Conservation (phyloP, 345 rosid species). For the Populus nigra region DNA sequence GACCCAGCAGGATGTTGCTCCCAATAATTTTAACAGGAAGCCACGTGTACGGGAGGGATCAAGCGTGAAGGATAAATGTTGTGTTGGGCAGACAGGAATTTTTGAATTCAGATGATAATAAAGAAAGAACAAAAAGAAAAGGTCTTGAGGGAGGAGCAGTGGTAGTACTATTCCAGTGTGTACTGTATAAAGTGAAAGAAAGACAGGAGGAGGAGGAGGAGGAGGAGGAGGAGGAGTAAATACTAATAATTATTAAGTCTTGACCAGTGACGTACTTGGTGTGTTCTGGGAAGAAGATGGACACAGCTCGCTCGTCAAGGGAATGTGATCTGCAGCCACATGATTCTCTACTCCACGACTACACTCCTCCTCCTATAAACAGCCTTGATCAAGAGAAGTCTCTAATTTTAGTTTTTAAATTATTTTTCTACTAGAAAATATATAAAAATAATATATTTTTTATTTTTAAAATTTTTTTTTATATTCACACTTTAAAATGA, state of each 20-base stretch:
- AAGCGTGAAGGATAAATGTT: not conserved
- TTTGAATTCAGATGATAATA: not conserved
- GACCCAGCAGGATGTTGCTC: not conserved
- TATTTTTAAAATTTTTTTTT: too few species aligned
- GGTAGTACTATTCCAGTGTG: not conserved
- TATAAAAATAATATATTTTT: too few species aligned
- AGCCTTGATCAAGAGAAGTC: too few species aligned
- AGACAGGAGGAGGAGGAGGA: not conserved
- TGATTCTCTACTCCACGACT: too few species aligned
- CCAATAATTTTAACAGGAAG: not conserved
- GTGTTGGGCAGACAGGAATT: not conserved
- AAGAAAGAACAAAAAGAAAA: not conserved
- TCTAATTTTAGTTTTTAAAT: rapidly evolving
- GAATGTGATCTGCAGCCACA: too few species aligned
- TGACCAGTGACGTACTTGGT: not conserved
- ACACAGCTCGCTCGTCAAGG: too few species aligned
- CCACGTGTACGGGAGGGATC: not conserved
- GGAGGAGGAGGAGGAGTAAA: too few species aligned
- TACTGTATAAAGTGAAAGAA: not conserved
- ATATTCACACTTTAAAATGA: too few species aligned
- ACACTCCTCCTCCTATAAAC: too few species aligned
- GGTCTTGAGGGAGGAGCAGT: too few species aligned
- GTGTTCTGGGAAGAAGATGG: too few species aligned
- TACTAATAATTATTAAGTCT: not conserved
- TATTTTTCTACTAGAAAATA: too few species aligned